Conservation (phyloP, 2,329 filamentous ascomycete species). For the Epicoccum sorghinum region DNA sequence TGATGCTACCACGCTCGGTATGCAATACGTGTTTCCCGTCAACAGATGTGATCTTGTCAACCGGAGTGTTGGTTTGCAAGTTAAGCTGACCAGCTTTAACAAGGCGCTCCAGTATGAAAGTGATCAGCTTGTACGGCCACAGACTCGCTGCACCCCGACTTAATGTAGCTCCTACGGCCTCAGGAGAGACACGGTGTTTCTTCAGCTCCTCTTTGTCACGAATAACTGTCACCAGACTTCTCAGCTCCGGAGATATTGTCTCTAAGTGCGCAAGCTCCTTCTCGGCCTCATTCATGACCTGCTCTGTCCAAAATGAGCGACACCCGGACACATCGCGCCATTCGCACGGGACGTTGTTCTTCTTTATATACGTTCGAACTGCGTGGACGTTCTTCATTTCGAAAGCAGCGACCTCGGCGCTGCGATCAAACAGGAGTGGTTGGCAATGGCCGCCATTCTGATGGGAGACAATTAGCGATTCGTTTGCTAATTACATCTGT, state of each 20-base stretch:
- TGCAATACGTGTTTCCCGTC: conserved; percentile 63
- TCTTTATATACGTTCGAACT: conserved; percentile 63
- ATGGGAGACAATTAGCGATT: background rate
- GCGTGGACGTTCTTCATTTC: conserved; percentile 72
- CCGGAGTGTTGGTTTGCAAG: conserved; percentile 76
- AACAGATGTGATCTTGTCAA: conserved; percentile 45
- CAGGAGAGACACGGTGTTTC: conserved; percentile 54
- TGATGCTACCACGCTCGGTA: conserved; percentile 72
- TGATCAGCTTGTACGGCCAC: conserved; percentile 86
- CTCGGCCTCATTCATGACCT: conserved; percentile 61
- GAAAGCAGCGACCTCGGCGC: conserved; percentile 70
- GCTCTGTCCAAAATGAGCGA: conserved; percentile 65
- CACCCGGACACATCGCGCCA: conserved; percentile 69
- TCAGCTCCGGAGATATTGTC: conserved; percentile 63
- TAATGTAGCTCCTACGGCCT: conserved; percentile 67
- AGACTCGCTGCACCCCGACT: conserved; percentile 70
- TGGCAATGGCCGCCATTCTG: conserved; percentile 71
- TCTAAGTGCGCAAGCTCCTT: conserved; percentile 59
- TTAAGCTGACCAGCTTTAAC: conserved; percentile 63
- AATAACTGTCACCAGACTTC: conserved; percentile 48
- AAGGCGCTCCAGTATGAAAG: conserved; percentile 70
- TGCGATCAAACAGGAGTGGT: conserved; percentile 67
- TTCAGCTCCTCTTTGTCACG: conserved; percentile 54
- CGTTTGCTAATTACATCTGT: background rate
- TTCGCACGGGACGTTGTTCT: conserved; percentile 69